Evolutionary conservation across 352 stramenopile genomes (phyloP), one percentile per base, ranked within the genome.

Genomic region (Phytophthora pini): DNA sequence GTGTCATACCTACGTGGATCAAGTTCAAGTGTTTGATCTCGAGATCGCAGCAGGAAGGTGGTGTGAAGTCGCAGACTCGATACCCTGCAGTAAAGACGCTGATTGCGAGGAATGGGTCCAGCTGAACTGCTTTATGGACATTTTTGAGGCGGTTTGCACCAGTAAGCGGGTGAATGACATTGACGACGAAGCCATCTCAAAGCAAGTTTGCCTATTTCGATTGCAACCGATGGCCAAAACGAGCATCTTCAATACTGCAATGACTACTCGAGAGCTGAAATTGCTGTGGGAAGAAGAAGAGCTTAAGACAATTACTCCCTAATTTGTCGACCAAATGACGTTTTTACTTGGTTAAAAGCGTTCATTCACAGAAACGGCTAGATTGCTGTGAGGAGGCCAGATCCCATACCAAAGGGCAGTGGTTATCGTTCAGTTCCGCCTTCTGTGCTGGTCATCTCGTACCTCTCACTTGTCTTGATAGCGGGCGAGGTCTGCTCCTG

Each of bases 101-200:
- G 69, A 88, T 15, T 92, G 84, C 43, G n/a, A 54, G 0, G 46
- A 77, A 11, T 89, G 72, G 78, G 79, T 90, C 0, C 47, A 32
- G 6, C 15, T 50, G 1, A 74, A 84, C 51, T 92, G 84, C 61
- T 88, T 92, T 47, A 88, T 92, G 76, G 56, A 58, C 5, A 77
- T 90, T 27, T 75, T 84, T 63, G 80, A 88, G 31, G 77, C 84
- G 7, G 47, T 82, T 8, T 92, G 84, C 26, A 46, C 61, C 10
- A 32, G 65, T 52, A 6, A 38, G 12, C 20, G 57, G 0, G 5
- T 22, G 12, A 27, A n/a, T 24, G 56, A 68, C 22, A 31, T 6
- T 4, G 29, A 66, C 12, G 60, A 66, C 45, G 10, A 11, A 29
- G 41, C 54, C 1, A 53, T 32, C 0, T 6, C 40, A 8, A 46